A percentile compares a stretch with the other conserved stretches of the same genome.
Evolutionary conservation across 164 flowering plant genomes (phyloP).

Genomic region (Piper betle): DNA sequence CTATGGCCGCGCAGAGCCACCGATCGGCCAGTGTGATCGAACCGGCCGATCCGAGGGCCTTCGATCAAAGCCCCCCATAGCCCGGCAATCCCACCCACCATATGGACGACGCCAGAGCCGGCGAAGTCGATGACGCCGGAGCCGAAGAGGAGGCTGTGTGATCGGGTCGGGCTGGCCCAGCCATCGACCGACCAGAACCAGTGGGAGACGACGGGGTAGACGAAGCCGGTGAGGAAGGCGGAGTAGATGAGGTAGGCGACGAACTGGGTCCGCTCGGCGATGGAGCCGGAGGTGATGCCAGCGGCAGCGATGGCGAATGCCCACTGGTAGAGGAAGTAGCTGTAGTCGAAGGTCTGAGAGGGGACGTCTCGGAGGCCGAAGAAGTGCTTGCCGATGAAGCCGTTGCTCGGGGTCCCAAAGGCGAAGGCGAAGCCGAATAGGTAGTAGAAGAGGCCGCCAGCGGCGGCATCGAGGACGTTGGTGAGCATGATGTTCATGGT

Average conservation of each 20-base stretch:
- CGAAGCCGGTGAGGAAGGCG: conserved; percentile 58
- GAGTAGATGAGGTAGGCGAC: conserved; percentile 64
- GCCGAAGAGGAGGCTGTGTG: conserved; percentile 27
- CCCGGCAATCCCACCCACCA: conserved; percentile 71
- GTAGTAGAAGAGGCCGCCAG: conserved; percentile 36
- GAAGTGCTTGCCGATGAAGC: conserved; percentile 32
- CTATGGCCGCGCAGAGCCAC: conserved; percentile 51
- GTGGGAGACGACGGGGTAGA: conserved; percentile 65
- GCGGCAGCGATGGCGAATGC: conserved; percentile 87
- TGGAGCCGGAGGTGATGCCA: conserved; percentile 68
- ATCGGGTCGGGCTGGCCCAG: conserved; percentile 40
- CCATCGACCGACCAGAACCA: conserved; percentile 80
- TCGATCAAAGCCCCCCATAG: conserved; percentile 68
- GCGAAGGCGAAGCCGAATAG: conserved; percentile 38
- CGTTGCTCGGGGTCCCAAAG: conserved; percentile 25
- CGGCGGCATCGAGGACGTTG: conserved; percentile 38
- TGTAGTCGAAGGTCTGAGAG: conserved; percentile 20
- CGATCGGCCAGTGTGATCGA: conserved; percentile 35
- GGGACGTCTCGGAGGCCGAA: conserved; percentile 48
- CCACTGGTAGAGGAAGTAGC: conserved; percentile 58
- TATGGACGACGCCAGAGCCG: conserved; percentile 66
- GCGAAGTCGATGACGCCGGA: conserved; percentile 68
- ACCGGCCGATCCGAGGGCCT: conserved; percentile 66
- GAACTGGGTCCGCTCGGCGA: conserved; percentile 74
- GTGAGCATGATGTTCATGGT: conserved; percentile 47